phyloP scores from a whole-genome alignment of 1,284 basidiomycete species.

The Ceratobasidium sp. region DNA sequence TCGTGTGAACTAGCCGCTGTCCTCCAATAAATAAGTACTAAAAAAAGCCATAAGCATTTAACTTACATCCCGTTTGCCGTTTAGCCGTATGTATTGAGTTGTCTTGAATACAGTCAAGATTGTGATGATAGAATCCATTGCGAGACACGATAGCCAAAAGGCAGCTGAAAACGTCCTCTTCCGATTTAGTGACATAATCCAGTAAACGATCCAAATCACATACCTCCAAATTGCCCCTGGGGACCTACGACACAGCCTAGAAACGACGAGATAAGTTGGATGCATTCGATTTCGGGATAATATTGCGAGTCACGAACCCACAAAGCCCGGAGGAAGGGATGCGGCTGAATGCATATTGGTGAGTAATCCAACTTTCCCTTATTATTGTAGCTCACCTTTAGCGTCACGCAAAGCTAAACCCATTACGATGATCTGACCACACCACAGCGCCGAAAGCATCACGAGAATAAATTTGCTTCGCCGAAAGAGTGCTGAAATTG shows the following conservation, averaged over 20 bases:
- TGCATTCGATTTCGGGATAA: no score
- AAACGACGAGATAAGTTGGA: neutral
- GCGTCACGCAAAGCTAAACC: conserved; percentile 2
- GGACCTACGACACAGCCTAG: conserved; percentile 21
- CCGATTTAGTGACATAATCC: neutral
- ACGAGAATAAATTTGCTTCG: conserved; percentile 6
- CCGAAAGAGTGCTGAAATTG: conserved; percentile 19
- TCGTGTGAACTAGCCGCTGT: conserved; percentile 3
- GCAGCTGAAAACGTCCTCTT: neutral
- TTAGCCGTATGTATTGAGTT: neutral
- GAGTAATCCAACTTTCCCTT: no score
- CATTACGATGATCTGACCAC: conserved; percentile 25
- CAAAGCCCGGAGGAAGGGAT: neutral
- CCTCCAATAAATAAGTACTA: neutral
- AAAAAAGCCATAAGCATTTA: no score
- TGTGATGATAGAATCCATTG: conserved; percentile 16
- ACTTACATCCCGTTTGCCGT: conserved; percentile 15
- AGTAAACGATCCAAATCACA: neutral
- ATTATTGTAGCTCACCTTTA: conserved; percentile 11
- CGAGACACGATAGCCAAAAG: conserved; percentile 35
- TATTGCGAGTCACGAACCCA: neutral
- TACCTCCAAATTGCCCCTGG: conserved; percentile 9
- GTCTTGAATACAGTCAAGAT: conserved; percentile 1
- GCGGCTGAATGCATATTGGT: neutral
- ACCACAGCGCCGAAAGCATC: neutral